phyloP scores from a whole-genome alignment of 768 basidiomycete genomes.

The Boletus vermiculosoides region DNA sequence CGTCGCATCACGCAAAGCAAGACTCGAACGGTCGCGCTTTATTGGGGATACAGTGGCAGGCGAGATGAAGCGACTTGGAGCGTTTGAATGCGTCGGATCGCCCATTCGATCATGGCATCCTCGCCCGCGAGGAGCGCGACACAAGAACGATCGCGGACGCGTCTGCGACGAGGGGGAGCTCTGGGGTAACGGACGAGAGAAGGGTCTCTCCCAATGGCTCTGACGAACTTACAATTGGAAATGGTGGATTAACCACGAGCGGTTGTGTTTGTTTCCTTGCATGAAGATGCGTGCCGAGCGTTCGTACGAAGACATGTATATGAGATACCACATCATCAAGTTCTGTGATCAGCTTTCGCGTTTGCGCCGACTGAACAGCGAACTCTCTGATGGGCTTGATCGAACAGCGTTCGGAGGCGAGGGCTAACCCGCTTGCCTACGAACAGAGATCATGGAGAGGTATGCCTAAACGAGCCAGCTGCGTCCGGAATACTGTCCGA shows the following conservation, averaged over 20 bases:
- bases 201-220: slow-evolving; percentile 1
- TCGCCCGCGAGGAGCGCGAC: slow-evolving; percentile 3
- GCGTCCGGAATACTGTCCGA: too few species aligned
- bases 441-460: too few species aligned
- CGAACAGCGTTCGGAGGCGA: too few species aligned
- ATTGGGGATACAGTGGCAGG: slow-evolving; percentile 23
- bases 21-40: slow-evolving; percentile 12
- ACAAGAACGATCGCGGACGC: not conserved
- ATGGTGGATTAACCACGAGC: not conserved
- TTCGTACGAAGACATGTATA: too few species aligned
- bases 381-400: too few species aligned
- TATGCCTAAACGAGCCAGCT: too few species aligned
- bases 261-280: not conserved
- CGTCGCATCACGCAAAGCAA: slow-evolving; percentile 8
- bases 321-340: too few species aligned
- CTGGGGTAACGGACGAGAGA: not conserved
- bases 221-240: slow-evolving; percentile 2
- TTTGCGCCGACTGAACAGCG: too few species aligned
- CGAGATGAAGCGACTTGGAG: slow-evolving; percentile 25
- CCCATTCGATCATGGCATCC: not conserved
- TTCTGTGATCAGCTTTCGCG: too few species aligned
- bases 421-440: too few species aligned
- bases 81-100: slow-evolving; percentile 3
- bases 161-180: slow-evolving; percentile 8
- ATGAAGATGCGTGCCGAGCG: too few species aligned